Conservation (phyloP, 2,329 filamentous ascomycete genomes). For the Hypoxylon sp. region DNA sequence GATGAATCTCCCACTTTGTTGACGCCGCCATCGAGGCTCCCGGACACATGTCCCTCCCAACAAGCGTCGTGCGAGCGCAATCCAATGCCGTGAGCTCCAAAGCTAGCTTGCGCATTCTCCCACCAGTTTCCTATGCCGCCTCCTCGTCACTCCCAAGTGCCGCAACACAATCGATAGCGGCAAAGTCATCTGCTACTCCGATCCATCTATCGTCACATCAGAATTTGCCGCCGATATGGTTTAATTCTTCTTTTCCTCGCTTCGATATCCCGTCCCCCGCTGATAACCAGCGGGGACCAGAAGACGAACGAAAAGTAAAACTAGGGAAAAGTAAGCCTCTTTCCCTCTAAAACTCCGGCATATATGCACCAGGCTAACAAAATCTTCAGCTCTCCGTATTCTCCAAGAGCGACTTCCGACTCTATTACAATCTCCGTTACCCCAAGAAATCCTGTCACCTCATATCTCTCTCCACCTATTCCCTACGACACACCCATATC, state of each 20-base stretch:
- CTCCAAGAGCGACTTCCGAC: constrained; percentile 78
- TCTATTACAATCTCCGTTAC: constrained; percentile 75
- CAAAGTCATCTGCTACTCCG: constrained; percentile 32
- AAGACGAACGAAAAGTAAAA: constrained; percentile 73
- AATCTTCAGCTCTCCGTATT: constrained; percentile 70
- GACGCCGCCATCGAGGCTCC: constrained; percentile 49
- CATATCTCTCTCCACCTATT: constrained; percentile 80
- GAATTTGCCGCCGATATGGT: constrained; percentile 60
- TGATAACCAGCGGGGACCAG: constrained; percentile 55
- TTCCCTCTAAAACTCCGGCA: constrained; percentile 14
- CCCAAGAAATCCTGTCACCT: constrained; percentile 82
- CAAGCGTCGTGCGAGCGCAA: constrained; percentile 53
- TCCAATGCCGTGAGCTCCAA: constrained; percentile 51
- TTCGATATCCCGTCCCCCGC: constrained; percentile 47
- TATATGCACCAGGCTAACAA: constrained; percentile 33
- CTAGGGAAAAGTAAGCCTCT: constrained; percentile 71
- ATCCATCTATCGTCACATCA: constrained; percentile 45
- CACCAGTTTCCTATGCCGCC: constrained; percentile 37
- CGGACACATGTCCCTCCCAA: constrained; percentile 56
- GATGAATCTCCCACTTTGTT: constrained; percentile 45
- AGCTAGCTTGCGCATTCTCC: constrained; percentile 48
- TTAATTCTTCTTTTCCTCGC: constrained; percentile 58
- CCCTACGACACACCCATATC: constrained; percentile 84
- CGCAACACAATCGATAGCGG: constrained; percentile 30
- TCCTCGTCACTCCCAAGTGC: constrained; percentile 24